Evolutionary conservation across 441 rosid species (phyloP).

Genomic region (Geranium incanum): DNA sequence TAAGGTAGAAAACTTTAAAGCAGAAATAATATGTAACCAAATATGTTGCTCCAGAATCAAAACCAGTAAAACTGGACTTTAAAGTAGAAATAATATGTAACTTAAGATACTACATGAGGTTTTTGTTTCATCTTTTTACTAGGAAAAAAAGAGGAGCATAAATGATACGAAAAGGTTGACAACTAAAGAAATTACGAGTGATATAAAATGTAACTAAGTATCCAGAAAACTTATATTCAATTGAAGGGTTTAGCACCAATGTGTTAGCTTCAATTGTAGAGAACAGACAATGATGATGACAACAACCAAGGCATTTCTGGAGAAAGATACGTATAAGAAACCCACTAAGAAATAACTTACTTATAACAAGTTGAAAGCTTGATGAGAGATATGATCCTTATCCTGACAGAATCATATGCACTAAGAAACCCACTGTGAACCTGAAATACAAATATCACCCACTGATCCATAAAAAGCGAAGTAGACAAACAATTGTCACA

Average conservation of each 20-base stretch:
- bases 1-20: neutral
- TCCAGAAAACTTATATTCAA: neutral
- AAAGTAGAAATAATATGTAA: neutral
- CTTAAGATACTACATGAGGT: neutral
- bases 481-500: neutral
- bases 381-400: conserved; percentile 64
- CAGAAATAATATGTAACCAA: neutral
- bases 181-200: neutral
- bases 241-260: no score
- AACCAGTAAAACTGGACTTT: neutral
- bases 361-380: conserved; percentile 50
- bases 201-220: neutral
- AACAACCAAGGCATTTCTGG: no score
- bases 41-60: neutral
- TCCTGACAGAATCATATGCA: conserved; percentile 87
- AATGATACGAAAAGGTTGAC: neutral
- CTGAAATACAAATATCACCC: conserved; percentile 32
- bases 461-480: conserved; percentile 1
- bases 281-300: no score
- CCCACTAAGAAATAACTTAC: conserved; percentile 39
- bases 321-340: no score
- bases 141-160: neutral
- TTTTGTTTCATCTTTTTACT: neutral
- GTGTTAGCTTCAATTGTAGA: no score
- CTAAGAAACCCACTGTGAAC: conserved; percentile 86